These are phyloP conservation scores for Chaetomiaceae sp. DNA, from an alignment of 2,329 filamentous ascomycete species.

Conservation along the genomic window DNA sequence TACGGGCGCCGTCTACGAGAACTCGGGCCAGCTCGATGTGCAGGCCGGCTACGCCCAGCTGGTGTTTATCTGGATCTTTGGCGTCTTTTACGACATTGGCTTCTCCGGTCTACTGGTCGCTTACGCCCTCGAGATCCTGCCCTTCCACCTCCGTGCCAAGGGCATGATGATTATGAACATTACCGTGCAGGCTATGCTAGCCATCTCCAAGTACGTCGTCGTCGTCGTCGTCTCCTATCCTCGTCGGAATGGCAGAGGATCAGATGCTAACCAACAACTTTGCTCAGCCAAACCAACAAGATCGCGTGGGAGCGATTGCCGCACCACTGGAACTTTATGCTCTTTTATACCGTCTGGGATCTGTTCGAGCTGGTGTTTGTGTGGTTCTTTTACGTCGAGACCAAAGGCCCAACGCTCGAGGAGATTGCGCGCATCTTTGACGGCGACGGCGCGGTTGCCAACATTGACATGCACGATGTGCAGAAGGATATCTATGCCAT, in stretches of 20 bases:
- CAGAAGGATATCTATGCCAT: constrained; percentile 46
- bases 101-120: constrained; percentile 55
- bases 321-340: constrained; percentile 61
- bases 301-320: constrained; percentile 57
- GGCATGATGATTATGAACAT: constrained; percentile 63
- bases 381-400: constrained; percentile 66
- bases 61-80: constrained; percentile 56
- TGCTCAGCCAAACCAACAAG: constrained; percentile 59
- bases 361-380: constrained; percentile 57
- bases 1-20: constrained; percentile 48
- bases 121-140: constrained; percentile 56
- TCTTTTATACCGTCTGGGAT: constrained; percentile 63
- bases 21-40: constrained; percentile 39
- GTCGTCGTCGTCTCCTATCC: neutral
- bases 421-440: constrained; percentile 69
- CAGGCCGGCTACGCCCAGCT: constrained; percentile 51
- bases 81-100: constrained; percentile 56
- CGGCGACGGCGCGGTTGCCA: constrained; percentile 54
- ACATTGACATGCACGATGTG: constrained; percentile 51
- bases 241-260: no score
- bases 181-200: constrained; percentile 56
- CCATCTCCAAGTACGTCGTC: constrained; percentile 53
- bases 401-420: constrained; percentile 65
- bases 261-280: no score
- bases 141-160: constrained; percentile 55